Conservation (phyloP, 495 filamentous ascomycete genomes). For the Tuber melanosporum region DNA sequence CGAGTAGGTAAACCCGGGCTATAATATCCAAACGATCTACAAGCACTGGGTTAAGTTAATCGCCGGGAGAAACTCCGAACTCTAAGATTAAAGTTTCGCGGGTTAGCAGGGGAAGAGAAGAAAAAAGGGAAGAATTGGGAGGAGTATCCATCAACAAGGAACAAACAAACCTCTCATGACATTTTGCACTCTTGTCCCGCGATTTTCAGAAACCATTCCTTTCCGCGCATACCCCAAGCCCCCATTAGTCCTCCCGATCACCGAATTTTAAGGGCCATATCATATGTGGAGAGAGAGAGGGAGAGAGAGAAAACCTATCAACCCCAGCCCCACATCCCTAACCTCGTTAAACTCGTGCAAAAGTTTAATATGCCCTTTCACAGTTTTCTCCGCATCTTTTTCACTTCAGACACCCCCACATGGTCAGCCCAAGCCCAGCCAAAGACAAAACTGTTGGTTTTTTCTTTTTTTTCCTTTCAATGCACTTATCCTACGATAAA, state of each 20-base stretch:
- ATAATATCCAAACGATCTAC: background rate
- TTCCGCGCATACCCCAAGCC: background rate
- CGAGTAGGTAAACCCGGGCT: background rate
- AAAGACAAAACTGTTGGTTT: background rate
- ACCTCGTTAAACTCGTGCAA: slow-evolving; percentile 42
- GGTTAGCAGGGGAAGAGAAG: background rate
- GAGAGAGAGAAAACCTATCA: slow-evolving; percentile 21
- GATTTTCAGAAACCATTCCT: slow-evolving; percentile 39
- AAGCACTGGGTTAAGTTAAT: background rate
- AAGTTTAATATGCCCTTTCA: slow-evolving; percentile 36
- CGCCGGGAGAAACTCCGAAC: slow-evolving; percentile 30
- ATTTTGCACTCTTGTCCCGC: slow-evolving; percentile 31
- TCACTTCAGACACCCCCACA: background rate
- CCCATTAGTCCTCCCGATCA: background rate
- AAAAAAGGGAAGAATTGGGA: background rate
- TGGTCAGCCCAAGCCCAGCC: background rate
- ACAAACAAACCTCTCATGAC: slow-evolving; percentile 32
- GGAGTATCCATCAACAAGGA: background rate
- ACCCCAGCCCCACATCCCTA: slow-evolving; percentile 38
- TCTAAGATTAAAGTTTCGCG: slow-evolving; percentile 9
- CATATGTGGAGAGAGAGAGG: no score
- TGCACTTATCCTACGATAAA: background rate
- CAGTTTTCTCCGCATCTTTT: slow-evolving; percentile 28
- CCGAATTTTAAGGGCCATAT: background rate
- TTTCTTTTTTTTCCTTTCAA: background rate